These are phyloP conservation scores for Citeromyces siamensis DNA, from an alignment of 1,139 yeast species.

Conservation along the genomic window DNA sequence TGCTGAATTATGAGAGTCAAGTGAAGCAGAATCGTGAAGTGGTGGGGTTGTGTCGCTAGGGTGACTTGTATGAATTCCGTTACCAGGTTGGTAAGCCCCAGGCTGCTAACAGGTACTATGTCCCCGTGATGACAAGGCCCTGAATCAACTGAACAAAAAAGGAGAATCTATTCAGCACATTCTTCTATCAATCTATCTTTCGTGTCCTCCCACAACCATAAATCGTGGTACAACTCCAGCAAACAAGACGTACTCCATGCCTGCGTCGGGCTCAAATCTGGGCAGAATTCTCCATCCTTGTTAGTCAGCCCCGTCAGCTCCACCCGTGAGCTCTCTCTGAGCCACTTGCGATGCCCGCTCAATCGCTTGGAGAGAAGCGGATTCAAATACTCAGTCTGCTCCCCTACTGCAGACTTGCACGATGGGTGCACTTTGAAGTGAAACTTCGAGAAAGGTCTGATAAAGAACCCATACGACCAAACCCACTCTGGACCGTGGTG, in stretches of 20 bases:
- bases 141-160: not conserved
- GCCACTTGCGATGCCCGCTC: slow-evolving; percentile 56
- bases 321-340: slow-evolving; percentile 72
- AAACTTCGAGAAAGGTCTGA: slow-evolving; percentile 60
- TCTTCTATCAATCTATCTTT: no score
- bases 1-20: no score
- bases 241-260: slow-evolving; percentile 93
- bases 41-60: no score
- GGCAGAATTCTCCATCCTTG: slow-evolving; percentile 69
- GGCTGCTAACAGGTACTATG: no score
- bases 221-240: slow-evolving; percentile 65
- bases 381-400: slow-evolving; percentile 27
- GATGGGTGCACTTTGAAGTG: slow-evolving; percentile 24
- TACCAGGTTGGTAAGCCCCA: no score
- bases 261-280: slow-evolving; percentile 89
- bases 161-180: not conserved
- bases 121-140: no score
- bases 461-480: slow-evolving; percentile 81
- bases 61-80: no score
- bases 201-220: no score
- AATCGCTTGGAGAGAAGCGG: slow-evolving; percentile 38
- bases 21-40: no score
- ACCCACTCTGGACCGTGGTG: slow-evolving; percentile 99
- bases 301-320: slow-evolving; percentile 90
- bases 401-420: slow-evolving; percentile 16